A percentile compares a stretch with the other conserved stretches of the same genome.
Evolutionary conservation across 805 yeast species (phyloP).

Genomic region (Metschnikowia dekortorum): DNA sequence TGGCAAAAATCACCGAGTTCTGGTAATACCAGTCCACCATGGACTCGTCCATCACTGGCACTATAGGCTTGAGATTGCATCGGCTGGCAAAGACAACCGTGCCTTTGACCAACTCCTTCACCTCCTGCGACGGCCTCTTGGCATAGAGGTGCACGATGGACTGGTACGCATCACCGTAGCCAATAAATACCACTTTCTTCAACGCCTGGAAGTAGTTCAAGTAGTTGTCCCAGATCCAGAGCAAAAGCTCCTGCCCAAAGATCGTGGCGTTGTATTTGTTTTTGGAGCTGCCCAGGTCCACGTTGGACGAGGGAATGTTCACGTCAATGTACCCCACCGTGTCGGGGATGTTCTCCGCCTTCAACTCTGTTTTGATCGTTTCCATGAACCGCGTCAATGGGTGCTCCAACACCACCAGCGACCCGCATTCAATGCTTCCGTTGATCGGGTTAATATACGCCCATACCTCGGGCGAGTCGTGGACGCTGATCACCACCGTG

Average conservation of each 20-base stretch:
- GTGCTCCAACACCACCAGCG: conserved; percentile 73
- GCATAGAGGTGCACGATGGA: conserved; percentile 85
- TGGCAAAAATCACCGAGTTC: conserved; percentile 78
- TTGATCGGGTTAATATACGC: conserved; percentile 75
- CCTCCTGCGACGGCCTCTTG: conserved; percentile 58
- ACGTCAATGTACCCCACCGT: conserved; percentile 77
- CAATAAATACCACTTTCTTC: conserved; percentile 70
- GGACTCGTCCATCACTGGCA: conserved; percentile 84
- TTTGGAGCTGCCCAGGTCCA: neutral
- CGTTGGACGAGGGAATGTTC: conserved; percentile 55
- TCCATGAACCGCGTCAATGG: conserved; percentile 59
- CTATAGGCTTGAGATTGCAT: conserved; percentile 68
- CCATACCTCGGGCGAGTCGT: conserved; percentile 93
- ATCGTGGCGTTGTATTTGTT: conserved; percentile 53
- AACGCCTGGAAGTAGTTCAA: conserved; percentile 65
- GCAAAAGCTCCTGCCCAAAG: conserved; percentile 69
- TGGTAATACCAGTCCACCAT: conserved; percentile 89
- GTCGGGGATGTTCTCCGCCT: conserved; percentile 16
- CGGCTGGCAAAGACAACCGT: conserved; percentile 67
- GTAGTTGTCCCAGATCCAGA: conserved; percentile 89
- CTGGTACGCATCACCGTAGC: conserved; percentile 85
- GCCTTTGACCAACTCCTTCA: conserved; percentile 60
- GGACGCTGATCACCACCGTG: conserved; percentile 68
- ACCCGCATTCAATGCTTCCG: conserved; percentile 70
- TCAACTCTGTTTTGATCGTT: conserved; percentile 40